A percentile compares a stretch with the other conserved stretches of the same genome.
These are phyloP conservation scores for Aspergillus novoparasiticus DNA, from an alignment of 2,329 filamentous ascomycete genomes.

Conservation along the genomic window DNA sequence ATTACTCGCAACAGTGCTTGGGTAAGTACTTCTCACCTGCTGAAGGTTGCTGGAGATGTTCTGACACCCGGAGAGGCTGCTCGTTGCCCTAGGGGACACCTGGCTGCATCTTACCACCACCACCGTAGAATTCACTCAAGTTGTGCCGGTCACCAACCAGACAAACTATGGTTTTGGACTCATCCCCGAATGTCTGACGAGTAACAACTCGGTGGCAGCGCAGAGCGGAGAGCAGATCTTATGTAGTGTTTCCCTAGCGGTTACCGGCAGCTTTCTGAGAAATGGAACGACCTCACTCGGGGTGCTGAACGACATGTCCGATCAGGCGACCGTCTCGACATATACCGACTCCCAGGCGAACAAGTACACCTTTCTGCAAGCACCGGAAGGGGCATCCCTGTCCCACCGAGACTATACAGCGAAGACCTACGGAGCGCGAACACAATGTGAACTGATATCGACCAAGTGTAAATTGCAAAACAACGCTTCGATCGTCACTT, in stretches of 20 bases:
- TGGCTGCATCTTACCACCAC: slow-evolving; percentile 30
- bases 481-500: not conserved
- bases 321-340: not conserved
- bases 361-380: not conserved
- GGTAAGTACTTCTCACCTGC: not conserved
- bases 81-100: slow-evolving; percentile 25
- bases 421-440: slow-evolving; percentile 19
- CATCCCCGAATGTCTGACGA: not conserved
- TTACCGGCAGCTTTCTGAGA: not conserved
- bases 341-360: not conserved
- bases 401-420: slow-evolving; percentile 22
- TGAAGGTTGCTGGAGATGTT: not conserved
- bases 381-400: not conserved
- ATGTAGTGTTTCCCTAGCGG: not conserved
- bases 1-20: not conserved
- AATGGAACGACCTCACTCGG: not conserved
- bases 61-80: slow-evolving; percentile 9
- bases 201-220: not conserved
- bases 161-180: slow-evolving; percentile 10
- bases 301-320: not conserved
- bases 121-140: slow-evolving; percentile 21
- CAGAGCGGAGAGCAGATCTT: not conserved
- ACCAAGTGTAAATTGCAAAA: slow-evolving; percentile 18
- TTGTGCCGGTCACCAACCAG: not conserved
- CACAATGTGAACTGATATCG: slow-evolving; percentile 21